Percentiles rank a stretch among this genome's conserved stretches.
These are phyloP conservation scores for Quillaja saponaria DNA, from an alignment of 306 rosid species.

Conservation along the genomic window DNA sequence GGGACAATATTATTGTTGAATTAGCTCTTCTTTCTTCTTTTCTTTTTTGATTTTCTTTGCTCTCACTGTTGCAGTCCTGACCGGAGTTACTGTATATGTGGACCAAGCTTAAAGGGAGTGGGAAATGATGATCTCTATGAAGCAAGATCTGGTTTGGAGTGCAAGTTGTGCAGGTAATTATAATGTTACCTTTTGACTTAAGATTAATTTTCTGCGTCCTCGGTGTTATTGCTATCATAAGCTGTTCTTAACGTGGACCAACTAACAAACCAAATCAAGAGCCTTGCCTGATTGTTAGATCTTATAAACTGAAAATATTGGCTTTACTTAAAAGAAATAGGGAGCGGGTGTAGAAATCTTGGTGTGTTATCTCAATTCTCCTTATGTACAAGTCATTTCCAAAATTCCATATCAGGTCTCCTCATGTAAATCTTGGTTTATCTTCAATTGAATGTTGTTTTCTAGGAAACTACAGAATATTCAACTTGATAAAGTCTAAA, in stretches of 20 bases:
- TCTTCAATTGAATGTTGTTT: neutral
- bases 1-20: slow-evolving; percentile 44
- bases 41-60: neutral
- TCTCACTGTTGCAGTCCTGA: slow-evolving; percentile 68
- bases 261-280: no score
- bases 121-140: slow-evolving; percentile 75
- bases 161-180: slow-evolving; percentile 91
- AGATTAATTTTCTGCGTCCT: no score
- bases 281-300: no score
- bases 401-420: neutral
- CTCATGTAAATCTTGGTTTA: neutral
- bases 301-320: no score
- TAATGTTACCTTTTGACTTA: slow-evolving; percentile 7
- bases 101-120: slow-evolving; percentile 81
- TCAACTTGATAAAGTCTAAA: neutral
- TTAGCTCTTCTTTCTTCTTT: neutral
- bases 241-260: no score
- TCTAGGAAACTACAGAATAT: neutral
- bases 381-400: neutral
- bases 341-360: neutral
- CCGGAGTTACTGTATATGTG: slow-evolving; percentile 84
- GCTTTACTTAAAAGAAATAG: no score
- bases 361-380: neutral
- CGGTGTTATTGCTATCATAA: no score
- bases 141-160: slow-evolving; percentile 79